A percentile compares a stretch with the other conserved stretches of the same genome.
Evolutionary conservation across 2,329 filamentous ascomycete species (phyloP).

Genomic region (Fusarium avenaceum): DNA sequence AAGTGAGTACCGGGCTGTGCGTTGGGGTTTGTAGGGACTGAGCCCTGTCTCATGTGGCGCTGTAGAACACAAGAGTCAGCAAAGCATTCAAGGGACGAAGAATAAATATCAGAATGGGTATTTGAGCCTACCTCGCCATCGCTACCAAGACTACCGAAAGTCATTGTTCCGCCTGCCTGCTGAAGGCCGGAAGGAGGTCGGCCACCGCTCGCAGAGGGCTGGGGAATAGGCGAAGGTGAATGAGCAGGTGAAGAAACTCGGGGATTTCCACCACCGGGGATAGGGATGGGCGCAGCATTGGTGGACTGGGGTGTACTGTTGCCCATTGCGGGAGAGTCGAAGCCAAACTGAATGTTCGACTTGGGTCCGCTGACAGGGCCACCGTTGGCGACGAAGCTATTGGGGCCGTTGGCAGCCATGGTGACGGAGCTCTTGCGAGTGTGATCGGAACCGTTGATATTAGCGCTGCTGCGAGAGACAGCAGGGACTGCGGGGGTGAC

Average conservation of each 20-base stretch:
- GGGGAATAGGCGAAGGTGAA: slow-evolving; percentile 93
- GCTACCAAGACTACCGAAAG: slow-evolving; percentile 86
- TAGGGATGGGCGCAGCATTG: slow-evolving; percentile 70
- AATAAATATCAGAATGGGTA: slow-evolving; percentile 22
- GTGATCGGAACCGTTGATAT: slow-evolving; percentile 83
- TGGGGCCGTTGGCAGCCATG: slow-evolving; percentile 86
- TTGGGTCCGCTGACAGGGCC: slow-evolving; percentile 70
- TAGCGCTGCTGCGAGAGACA: slow-evolving; percentile 73
- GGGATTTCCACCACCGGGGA: slow-evolving; percentile 72
- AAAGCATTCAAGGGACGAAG: background rate
- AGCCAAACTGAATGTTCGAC: slow-evolving; percentile 84
- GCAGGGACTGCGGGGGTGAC: slow-evolving; percentile 77
- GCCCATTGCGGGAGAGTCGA: slow-evolving; percentile 76
- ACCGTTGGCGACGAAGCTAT: slow-evolving; percentile 82
- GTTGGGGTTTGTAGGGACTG: slow-evolving; percentile 72
- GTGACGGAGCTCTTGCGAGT: slow-evolving; percentile 90
- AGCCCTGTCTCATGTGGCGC: slow-evolving; percentile 78
- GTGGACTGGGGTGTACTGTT: slow-evolving; percentile 75
- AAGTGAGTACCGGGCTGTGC: slow-evolving; percentile 79
- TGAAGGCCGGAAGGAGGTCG: slow-evolving; percentile 84
- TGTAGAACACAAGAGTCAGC: slow-evolving; percentile 54
- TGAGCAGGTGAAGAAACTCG: slow-evolving; percentile 85
- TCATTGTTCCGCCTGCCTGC: slow-evolving; percentile 75
- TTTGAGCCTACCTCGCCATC: slow-evolving; percentile 77
- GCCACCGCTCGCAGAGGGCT: slow-evolving; percentile 85